Percentiles rank a stretch among this genome's conserved stretches.
phyloP scores from a whole-genome alignment of 192 early-diverging fungal species.

The Phlyctochytrium bullatum region DNA sequence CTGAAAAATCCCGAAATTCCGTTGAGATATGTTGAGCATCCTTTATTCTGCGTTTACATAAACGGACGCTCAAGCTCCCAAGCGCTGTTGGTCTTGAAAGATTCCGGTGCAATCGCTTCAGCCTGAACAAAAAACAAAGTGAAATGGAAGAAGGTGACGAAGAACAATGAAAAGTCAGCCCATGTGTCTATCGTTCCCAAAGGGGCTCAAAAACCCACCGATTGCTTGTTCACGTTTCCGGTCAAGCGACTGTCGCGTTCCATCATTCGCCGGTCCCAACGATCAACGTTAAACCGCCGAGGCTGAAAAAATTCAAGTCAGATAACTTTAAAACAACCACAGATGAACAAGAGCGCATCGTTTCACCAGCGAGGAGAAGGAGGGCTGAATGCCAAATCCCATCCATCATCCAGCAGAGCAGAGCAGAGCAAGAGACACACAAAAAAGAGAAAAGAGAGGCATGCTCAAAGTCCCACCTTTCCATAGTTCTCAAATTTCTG shows the following conservation, averaged over 20 bases:
- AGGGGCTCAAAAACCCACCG: slow-evolving; percentile 28
- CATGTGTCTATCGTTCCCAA: not conserved
- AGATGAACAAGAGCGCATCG: not conserved
- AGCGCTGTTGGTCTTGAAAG: slow-evolving; percentile 49
- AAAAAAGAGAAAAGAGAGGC: not conserved
- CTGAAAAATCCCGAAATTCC: too few relatives aligned
- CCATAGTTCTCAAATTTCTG: slow-evolving; percentile 49
- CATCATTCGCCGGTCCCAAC: slow-evolving; percentile 61
- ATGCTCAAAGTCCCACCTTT: slow-evolving; percentile 27
- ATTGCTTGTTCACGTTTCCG: slow-evolving; percentile 57
- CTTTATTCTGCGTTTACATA: too few relatives aligned
- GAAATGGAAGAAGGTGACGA: not conserved
- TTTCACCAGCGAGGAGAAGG: too few relatives aligned
- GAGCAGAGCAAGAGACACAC: not conserved
- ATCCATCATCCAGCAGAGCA: too few relatives aligned
- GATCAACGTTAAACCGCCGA: slow-evolving; percentile 51
- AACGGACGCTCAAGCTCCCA: slow-evolving; percentile 45
- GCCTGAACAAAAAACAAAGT: slow-evolving; percentile 20
- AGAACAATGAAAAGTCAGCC: slow-evolving; percentile 6
- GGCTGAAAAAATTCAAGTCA: slow-evolving; percentile 30
- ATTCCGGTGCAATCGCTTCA: slow-evolving; percentile 37
- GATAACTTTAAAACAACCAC: not conserved
- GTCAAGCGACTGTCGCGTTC: slow-evolving; percentile 54
- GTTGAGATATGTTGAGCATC: too few relatives aligned
- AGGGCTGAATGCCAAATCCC: not conserved